These are phyloP conservation scores for Cystofilobasidium capitatum DNA, from an alignment of 768 basidiomycete genomes.

Conservation along the genomic window DNA sequence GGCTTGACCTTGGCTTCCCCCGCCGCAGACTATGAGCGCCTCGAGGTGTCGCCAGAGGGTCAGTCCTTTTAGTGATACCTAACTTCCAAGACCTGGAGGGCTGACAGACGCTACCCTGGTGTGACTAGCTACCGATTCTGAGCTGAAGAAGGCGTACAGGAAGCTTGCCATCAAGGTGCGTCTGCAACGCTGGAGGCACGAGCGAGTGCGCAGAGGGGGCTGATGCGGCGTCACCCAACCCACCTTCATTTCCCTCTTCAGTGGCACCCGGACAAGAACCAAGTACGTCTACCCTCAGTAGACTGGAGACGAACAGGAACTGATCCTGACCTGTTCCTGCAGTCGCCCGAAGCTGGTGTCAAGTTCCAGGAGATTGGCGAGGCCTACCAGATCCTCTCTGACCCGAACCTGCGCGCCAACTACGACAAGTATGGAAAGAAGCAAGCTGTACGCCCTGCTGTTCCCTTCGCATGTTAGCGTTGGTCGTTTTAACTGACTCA, in stretches of 20 bases:
- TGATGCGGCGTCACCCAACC: conserved; percentile 5
- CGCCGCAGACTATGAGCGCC: conserved; percentile 36
- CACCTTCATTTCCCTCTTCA: conserved; percentile 36
- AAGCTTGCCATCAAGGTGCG: conserved; percentile 85
- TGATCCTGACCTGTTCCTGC: too few species aligned
- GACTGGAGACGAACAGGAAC: too few species aligned
- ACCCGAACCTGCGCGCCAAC: conserved; percentile 68
- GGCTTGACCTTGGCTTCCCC: too few species aligned
- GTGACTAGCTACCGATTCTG: conserved; percentile 33
- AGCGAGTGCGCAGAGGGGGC: neutral
- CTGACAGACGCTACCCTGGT: neutral
- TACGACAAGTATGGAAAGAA: conserved; percentile 94
- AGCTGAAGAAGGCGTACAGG: conserved; percentile 86
- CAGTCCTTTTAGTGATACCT: neutral
- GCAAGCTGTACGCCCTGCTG: conserved; percentile 53
- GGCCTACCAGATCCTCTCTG: conserved; percentile 71
- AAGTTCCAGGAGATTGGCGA: conserved; percentile 97
- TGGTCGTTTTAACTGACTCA: neutral
- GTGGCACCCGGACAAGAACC: conserved; percentile 59
- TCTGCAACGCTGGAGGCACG: conserved; percentile 9
- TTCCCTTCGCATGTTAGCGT: neutral
- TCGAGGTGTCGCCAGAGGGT: conserved; percentile 38
- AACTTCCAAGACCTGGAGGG: neutral
- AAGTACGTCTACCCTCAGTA: too few species aligned
- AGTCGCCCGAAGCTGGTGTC: conserved; percentile 78